Conservation (phyloP, 805 yeast species). For the Brettanomyces naardenensis region DNA sequence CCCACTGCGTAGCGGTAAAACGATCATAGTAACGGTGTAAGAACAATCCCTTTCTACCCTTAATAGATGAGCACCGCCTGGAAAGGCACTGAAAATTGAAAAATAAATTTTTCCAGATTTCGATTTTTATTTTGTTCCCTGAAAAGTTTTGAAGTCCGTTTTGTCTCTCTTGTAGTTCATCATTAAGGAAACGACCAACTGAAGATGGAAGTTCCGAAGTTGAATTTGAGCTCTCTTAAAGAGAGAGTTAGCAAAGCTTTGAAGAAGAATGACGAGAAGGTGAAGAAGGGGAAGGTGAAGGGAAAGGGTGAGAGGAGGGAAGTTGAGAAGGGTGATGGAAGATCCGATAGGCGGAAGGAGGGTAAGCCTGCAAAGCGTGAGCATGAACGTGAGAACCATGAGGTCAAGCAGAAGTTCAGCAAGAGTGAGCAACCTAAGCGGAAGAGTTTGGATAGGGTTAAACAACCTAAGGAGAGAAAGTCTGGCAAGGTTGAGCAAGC, state of each 20-base stretch:
- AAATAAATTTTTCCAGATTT: too few relatives aligned
- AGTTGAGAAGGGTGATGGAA: neutral
- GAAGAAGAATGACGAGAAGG: slow-evolving; percentile 14
- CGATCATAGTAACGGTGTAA: too few relatives aligned
- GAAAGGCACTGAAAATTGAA: too few relatives aligned
- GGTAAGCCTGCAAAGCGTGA: neutral
- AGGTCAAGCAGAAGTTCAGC: neutral
- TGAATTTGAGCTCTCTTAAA: slow-evolving; percentile 50
- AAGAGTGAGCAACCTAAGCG: neutral
- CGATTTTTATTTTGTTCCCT: too few relatives aligned
- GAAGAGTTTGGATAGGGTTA: neutral
- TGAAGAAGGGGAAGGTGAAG: slow-evolving; percentile 9
- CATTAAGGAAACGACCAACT: too few relatives aligned
- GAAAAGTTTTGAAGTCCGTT: too few relatives aligned
- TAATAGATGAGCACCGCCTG: too few relatives aligned
- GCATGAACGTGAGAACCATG: neutral
- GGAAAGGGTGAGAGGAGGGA: neutral
- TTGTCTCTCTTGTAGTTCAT: too few relatives aligned
- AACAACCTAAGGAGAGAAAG: neutral
- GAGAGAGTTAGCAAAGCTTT: slow-evolving; percentile 56
- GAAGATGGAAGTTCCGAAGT: slow-evolving; percentile 36
- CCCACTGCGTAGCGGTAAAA: too few relatives aligned
- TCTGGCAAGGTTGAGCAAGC: neutral
- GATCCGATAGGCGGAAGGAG: neutral
- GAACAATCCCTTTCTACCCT: too few relatives aligned